Percentiles rank a stretch among this genome's conserved stretches.
These are phyloP conservation scores for Pseudopithomyces chartarum DNA, from an alignment of 2,329 filamentous ascomycete genomes.

Conservation along the genomic window DNA sequence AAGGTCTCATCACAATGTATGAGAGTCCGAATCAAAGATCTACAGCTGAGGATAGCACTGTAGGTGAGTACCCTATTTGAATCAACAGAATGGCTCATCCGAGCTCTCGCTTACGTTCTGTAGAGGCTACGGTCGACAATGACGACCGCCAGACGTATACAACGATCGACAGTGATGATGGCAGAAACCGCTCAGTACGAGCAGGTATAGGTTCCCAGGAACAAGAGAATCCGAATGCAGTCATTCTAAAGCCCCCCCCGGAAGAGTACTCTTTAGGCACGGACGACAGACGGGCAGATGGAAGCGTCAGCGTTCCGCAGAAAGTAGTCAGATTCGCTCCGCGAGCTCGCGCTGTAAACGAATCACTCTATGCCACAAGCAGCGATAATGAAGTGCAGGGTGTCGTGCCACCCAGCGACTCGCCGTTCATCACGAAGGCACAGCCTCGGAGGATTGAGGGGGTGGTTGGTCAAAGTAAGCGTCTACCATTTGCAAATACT, in stretches of 20 bases:
- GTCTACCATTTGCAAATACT: background rate
- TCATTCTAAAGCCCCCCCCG: background rate
- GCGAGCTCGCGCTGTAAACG: background rate
- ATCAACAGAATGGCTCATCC: conserved; percentile 12
- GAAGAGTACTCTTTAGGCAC: background rate
- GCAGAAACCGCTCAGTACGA: background rate
- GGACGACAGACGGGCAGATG: background rate
- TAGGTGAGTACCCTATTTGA: conserved; percentile 16
- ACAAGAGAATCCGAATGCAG: conserved; percentile 9
- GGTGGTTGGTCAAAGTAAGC: no score
- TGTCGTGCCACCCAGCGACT: background rate
- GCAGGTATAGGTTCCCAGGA: background rate
- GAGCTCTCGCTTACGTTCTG: background rate
- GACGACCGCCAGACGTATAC: background rate
- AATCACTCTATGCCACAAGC: background rate
- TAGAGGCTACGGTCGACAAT: background rate
- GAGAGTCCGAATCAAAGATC: background rate
- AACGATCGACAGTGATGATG: background rate
- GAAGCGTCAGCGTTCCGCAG: background rate
- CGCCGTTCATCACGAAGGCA: background rate
- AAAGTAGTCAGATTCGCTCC: background rate
- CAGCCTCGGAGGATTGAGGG: no score
- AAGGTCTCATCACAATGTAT: background rate
- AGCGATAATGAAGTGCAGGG: background rate
- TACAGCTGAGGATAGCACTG: conserved; percentile 9